Base-by-base conservation (phyloP, 2,329 filamentous ascomycete species). In the Tolypocladium guangdongense region DNA sequence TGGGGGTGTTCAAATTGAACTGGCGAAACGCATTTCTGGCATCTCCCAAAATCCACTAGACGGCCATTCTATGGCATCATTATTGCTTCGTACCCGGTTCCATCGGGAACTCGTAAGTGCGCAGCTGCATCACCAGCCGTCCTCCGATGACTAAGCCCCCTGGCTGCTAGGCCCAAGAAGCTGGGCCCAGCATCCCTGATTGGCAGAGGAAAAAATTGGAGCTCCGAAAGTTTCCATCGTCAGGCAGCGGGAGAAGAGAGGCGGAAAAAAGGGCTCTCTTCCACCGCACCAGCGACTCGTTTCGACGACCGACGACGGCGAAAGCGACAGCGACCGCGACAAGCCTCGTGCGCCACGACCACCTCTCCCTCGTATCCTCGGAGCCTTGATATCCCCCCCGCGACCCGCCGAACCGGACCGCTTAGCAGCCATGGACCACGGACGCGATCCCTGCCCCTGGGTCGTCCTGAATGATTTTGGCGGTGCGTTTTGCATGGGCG, bases 381-480 rank as follows among this genome's bases (percentile, higher is more conserved):
- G 38, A 14, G 38, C 41, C 41, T 27, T 27, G 41, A 45, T 7
- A 11, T 6, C 32, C 38, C 38, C 50, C 22, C 27, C 38, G 39
- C 50, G n/a, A 43, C 37, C 50, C 16, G 24, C 20, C n/a, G 24
- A 16, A 30, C 24, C 16, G 41, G 16, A 45, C 16, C 24, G 24
- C 11, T n/a, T 18, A 32, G 35, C 41, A 46, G 45, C 53, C 52
- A 93, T 96, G 87, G 92, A 99, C 83, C 93, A 97, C 79, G 87
- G 88, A 59, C 83, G 93, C 76, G 93, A 97, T 74, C 93, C 93
- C 58, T 97, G 93, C 74, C 93, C 93, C 54, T 97, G 87, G 86
- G 91, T 97, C 66, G 88, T 93, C 60, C 81, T 97, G 62, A 96
- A 91, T 74, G 93, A 99, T 76, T 97, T 97, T 69, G 93, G 93